Evolutionary conservation across 2,329 filamentous ascomycete genomes (phyloP).

Genomic region (Xylariales sp.): DNA sequence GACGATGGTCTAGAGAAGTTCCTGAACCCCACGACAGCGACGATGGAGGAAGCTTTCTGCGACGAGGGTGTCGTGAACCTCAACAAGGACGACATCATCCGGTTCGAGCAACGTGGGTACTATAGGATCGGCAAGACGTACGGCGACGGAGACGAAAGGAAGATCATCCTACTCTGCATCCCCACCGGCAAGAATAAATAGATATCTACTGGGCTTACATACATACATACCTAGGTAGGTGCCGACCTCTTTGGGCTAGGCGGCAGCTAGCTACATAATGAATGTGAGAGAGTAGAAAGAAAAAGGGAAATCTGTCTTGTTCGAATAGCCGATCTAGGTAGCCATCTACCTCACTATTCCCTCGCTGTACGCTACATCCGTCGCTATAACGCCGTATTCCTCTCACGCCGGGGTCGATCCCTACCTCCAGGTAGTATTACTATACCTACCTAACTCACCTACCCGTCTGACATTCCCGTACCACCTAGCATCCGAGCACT

Average conservation of each 20-base stretch:
- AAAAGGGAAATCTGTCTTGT: constrained; percentile 1
- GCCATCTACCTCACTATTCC: too few species aligned
- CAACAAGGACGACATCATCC: constrained; percentile 90
- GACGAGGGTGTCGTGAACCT: constrained; percentile 83
- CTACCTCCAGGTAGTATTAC: not conserved
- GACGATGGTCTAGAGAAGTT: constrained; percentile 88
- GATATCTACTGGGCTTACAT: constrained; percentile 45
- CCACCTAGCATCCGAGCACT: too few species aligned
- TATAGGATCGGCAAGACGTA: constrained; percentile 82
- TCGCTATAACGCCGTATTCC: not conserved
- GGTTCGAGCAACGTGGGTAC: constrained; percentile 93
- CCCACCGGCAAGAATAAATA: constrained; percentile 66
- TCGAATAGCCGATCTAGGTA: constrained; percentile 5
- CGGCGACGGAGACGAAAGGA: constrained; percentile 63
- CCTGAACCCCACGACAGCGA: constrained; percentile 80
- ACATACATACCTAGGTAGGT: not conserved
- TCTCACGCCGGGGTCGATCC: not conserved
- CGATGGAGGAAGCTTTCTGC: constrained; percentile 78
- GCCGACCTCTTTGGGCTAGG: not conserved
- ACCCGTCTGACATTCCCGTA: too few species aligned
- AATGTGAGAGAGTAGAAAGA: constrained; percentile 9
- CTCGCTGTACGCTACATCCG: too few species aligned
- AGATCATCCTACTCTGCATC: constrained; percentile 67
- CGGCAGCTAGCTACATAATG: constrained; percentile 6
- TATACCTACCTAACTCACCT: too few species aligned